A percentile compares a stretch with the other conserved stretches of the same genome.
phyloP scores from a whole-genome alignment of 805 yeast genomes.

The Schizosaccharomyces japonicus region DNA sequence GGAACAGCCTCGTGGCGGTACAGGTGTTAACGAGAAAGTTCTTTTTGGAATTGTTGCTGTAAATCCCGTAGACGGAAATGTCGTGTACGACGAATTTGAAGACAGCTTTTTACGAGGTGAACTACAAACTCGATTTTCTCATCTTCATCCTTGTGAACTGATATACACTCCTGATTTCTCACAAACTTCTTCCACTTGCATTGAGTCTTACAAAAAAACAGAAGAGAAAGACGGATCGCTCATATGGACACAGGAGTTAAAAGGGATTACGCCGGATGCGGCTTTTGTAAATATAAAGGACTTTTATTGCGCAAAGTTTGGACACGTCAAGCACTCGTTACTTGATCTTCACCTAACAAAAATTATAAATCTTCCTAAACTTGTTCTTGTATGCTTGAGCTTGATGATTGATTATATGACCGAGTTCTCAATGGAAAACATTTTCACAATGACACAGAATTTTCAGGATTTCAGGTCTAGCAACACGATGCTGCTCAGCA shows the following conservation, averaged over 20 bases:
- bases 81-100: slow-evolving; percentile 42
- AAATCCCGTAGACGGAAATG: slow-evolving; percentile 52
- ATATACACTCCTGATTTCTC: slow-evolving; percentile 24
- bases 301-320: not conserved
- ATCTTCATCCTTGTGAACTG: slow-evolving; percentile 58
- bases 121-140: slow-evolving; percentile 48
- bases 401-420: slow-evolving; percentile 30
- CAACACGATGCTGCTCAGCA: slow-evolving; percentile 31
- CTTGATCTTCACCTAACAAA: not conserved
- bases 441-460: slow-evolving; percentile 30
- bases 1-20: not conserved
- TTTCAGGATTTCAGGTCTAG: slow-evolving; percentile 27
- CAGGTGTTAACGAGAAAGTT: not conserved
- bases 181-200: slow-evolving; percentile 15
- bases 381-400: slow-evolving; percentile 20
- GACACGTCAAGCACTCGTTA: not conserved
- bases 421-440: slow-evolving; percentile 37
- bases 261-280: not conserved
- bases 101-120: slow-evolving; percentile 37
- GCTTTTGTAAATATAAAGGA: not conserved
- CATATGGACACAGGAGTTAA: not conserved
- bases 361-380: slow-evolving; percentile 10
- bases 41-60: slow-evolving; percentile 31
- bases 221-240: not conserved
- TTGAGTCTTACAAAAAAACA: slow-evolving; percentile 5